These are phyloP conservation scores for Amoebophrya sp. DNA, from an alignment of 169 alveolate genomes.

Conservation along the genomic window DNA sequence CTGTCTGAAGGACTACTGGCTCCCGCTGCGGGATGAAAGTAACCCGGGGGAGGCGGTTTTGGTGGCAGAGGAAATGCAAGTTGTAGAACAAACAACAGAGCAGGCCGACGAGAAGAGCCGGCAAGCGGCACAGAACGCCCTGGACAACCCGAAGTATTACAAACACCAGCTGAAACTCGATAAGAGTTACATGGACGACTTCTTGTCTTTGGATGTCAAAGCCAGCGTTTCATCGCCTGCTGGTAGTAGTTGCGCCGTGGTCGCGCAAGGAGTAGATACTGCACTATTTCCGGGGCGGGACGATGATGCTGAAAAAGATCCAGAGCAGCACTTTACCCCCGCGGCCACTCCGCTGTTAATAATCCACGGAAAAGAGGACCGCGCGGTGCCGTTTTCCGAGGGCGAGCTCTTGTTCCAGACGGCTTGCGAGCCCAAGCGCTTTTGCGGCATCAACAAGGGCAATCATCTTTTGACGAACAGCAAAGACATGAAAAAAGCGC, in stretches of 20 bases:
- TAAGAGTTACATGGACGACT: neutral
- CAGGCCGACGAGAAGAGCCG: neutral
- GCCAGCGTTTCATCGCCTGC: too few species aligned
- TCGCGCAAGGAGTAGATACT: too few species aligned
- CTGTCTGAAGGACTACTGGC: neutral
- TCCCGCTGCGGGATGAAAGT: neutral
- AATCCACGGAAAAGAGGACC: neutral
- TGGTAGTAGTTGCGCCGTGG: too few species aligned
- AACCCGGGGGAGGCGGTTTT: neutral
- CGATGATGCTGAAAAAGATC: too few species aligned
- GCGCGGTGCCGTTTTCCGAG: neutral
- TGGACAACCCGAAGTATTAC: neutral
- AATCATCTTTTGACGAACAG: neutral
- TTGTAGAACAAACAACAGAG: neutral
- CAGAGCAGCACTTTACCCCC: neutral
- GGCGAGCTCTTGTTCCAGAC: neutral
- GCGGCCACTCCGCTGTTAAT: neutral
- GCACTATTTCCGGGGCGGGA: too few species aligned
- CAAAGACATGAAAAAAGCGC: neutral
- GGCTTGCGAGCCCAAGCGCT: neutral
- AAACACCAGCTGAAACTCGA: neutral
- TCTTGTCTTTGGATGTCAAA: neutral
- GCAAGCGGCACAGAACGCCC: neutral
- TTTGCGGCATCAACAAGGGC: neutral
- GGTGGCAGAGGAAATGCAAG: neutral